Evolutionary conservation across 495 filamentous ascomycete genomes (phyloP).

Genomic region (Aspergillus conjunctus): DNA sequence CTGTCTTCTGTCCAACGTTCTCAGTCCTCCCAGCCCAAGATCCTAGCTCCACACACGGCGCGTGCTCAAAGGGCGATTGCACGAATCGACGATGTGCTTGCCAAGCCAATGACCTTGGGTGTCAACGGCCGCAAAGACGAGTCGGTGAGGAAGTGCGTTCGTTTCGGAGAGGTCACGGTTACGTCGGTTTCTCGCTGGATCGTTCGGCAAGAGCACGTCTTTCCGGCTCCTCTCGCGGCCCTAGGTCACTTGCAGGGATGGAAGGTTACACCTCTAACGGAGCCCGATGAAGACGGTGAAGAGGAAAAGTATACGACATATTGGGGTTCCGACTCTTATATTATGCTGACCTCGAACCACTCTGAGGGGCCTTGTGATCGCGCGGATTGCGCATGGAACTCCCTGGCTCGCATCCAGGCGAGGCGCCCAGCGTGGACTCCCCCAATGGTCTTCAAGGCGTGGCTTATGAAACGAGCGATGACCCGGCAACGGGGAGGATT

Average conservation of each 20-base stretch:
- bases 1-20: conserved; percentile 9
- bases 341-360: conserved; percentile 17
- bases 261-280: conserved; percentile 23
- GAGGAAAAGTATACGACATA: conserved; percentile 28
- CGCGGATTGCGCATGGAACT: conserved; percentile 22
- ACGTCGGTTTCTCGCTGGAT: conserved; percentile 29
- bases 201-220: conserved; percentile 23
- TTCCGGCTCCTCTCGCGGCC: conserved; percentile 18
- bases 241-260: conserved; percentile 30
- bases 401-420: conserved; percentile 17
- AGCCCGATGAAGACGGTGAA: conserved; percentile 30
- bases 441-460: conserved; percentile 18
- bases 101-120: conserved; percentile 11
- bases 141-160: conserved; percentile 26
- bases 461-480: conserved; percentile 12
- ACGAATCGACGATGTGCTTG: conserved; percentile 15
- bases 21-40: conserved; percentile 7
- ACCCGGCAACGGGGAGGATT: conserved; percentile 14
- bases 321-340: conserved; percentile 27
- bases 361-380: conserved; percentile 16
- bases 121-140: conserved; percentile 7
- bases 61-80: conserved; percentile 14
- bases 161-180: conserved; percentile 27
- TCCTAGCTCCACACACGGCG: conserved; percentile 9
- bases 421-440: conserved; percentile 17